Percentiles rank a stretch among this genome's conserved stretches.
phyloP scores from a whole-genome alignment of 805 yeast species.

The Cyberlindnera xylosilytica region DNA sequence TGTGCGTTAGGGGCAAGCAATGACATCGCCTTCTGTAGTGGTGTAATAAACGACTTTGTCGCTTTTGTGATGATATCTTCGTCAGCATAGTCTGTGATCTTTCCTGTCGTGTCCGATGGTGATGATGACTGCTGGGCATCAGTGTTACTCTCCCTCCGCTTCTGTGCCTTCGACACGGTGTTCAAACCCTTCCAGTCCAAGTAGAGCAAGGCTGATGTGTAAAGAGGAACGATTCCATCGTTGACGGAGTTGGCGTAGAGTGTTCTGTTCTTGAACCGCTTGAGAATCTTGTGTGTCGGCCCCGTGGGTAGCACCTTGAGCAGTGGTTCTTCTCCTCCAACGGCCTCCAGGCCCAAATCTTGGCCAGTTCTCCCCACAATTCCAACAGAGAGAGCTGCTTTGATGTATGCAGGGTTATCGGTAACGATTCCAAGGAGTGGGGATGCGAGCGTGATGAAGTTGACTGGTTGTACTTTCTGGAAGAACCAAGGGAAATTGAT shows the following conservation, averaged over 20 bases:
- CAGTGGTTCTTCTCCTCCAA: slow-evolving; percentile 48
- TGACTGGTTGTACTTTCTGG: slow-evolving; percentile 53
- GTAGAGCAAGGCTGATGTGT: slow-evolving; percentile 67
- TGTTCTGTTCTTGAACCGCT: slow-evolving; percentile 59
- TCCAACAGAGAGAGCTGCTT: slow-evolving; percentile 67
- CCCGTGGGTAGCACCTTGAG: slow-evolving; percentile 63
- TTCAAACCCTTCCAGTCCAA: slow-evolving; percentile 45
- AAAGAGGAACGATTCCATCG: slow-evolving; percentile 80
- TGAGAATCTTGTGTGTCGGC: slow-evolving; percentile 57
- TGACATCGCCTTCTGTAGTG: slow-evolving; percentile 44
- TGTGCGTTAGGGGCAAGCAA: slow-evolving; percentile 37
- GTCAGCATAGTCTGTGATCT: slow-evolving; percentile 17
- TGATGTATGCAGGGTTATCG: slow-evolving; percentile 74
- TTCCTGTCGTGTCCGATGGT: slow-evolving; percentile 10
- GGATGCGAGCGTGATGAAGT: slow-evolving; percentile 70
- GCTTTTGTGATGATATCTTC: slow-evolving; percentile 19
- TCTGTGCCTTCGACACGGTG: slow-evolving; percentile 14
- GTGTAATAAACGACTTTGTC: slow-evolving; percentile 32
- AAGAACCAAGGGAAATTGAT: slow-evolving; percentile 71
- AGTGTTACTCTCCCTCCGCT: background rate
- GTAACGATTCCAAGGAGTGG: slow-evolving; percentile 75
- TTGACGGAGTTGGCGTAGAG: slow-evolving; percentile 72
- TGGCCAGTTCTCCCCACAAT: slow-evolving; percentile 80
- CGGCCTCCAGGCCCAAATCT: slow-evolving; percentile 58
- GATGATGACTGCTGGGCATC: background rate